Evolutionary conservation across 371 early-diverging fungal species (phyloP), one percentile per base, ranked within the genome.

Genomic region (Dinochytrium kinnereticum): DNA sequence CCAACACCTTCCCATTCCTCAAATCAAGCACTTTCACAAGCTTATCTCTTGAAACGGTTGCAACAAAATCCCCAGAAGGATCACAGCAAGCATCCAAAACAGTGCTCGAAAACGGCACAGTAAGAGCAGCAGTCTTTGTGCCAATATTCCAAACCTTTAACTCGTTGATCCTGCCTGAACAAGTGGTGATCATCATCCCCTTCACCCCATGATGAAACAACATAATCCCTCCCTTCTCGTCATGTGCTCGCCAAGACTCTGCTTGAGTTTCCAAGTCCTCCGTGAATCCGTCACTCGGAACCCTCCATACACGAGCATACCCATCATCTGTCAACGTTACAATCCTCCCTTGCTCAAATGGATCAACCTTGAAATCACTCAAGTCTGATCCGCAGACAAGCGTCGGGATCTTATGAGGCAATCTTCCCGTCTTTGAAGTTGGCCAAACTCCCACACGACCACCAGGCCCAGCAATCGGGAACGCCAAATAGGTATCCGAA

Each of bases 401-500:
- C 59, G 68, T 69, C 2, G 93, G 91, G 1, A 92, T 78, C 59
- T 83, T 87, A 19, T 78, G 78, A 19, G 92, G 91, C 19, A 93
- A 80, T 1, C 96, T 87, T 2, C 93, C 93, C 0, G 90, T 88
- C 66, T 88, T 86, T 19, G 78, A 75, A 0, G 83, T 77, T n/a
- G 87, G 84, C 75, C 92, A 84, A 38, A 95, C 84, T 0, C 88
- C 93, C 30, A 96, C 73, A 59, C 93, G 88, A 19, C 96, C 96
- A 34, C 96, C 96, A 33, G 90, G 83, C 3, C 95, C 96, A 19
- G 86, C 76, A 31, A 93, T 80, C 13, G 94, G 89, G 26, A 93
- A 86, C 2, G 92, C 91, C 53, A 94, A 79, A 38, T 87, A 91
- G 68, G 83, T 85, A 38, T 76, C 51, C 57, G 88, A 92, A 2